These are phyloP conservation scores for Apiospora marii DNA, from an alignment of 2,329 filamentous ascomycete genomes.

Conservation along the genomic window DNA sequence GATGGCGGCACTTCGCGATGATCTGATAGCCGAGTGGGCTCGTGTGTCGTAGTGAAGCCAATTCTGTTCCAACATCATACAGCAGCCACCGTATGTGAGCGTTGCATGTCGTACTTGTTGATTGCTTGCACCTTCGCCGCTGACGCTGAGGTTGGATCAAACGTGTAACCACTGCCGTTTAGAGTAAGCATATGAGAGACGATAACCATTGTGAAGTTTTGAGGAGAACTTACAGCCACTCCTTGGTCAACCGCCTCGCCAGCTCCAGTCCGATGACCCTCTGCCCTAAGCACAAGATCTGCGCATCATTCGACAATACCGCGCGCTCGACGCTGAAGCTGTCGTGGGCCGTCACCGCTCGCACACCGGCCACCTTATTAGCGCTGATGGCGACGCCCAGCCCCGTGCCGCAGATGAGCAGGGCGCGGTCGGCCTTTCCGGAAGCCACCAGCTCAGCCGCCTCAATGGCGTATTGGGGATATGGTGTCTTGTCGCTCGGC, in stretches of 20 bases:
- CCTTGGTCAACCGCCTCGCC: slow-evolving; percentile 74
- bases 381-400: slow-evolving; percentile 83
- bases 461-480: slow-evolving; percentile 77
- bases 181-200: no score
- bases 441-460: slow-evolving; percentile 67
- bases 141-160: slow-evolving; percentile 26
- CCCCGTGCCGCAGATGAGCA: slow-evolving; percentile 83
- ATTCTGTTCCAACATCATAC: not conserved
- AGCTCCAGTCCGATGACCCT: slow-evolving; percentile 80
- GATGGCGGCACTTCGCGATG: slow-evolving; percentile 40
- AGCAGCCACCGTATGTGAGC: slow-evolving; percentile 6
- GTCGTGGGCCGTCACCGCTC: slow-evolving; percentile 85
- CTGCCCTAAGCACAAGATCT: slow-evolving; percentile 85
- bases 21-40: slow-evolving; percentile 42
- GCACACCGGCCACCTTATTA: slow-evolving; percentile 82
- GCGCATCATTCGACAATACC: slow-evolving; percentile 83
- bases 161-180: not conserved
- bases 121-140: slow-evolving; percentile 30
- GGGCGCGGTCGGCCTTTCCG: slow-evolving; percentile 74
- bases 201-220: no score
- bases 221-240: slow-evolving; percentile 66
- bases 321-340: slow-evolving; percentile 81
- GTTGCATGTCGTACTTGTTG: slow-evolving; percentile 28
- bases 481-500: slow-evolving; percentile 75
- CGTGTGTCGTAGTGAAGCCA: slow-evolving; percentile 20